Evolutionary conservation across 208 protist species (phyloP), one percentile per base, ranked within the genome.

Genomic region (Trypanosoma lewisi): DNA sequence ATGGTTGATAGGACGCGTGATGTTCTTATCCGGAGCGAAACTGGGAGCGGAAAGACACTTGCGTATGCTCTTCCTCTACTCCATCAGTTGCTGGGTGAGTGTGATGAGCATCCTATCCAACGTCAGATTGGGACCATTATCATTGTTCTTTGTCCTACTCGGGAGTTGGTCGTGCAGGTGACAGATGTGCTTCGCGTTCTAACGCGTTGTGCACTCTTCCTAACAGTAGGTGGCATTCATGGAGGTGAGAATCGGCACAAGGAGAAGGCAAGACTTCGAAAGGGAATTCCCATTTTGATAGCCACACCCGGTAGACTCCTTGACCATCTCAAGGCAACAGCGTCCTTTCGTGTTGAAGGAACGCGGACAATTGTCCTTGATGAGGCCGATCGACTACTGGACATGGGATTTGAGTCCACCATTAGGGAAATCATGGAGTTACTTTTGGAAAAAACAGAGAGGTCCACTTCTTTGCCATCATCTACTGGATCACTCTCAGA

Each of bases 381-480:
- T 75, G 97, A 98, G 61, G 97, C 97, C 8, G 97, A 98, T 78
- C 67, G 95, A 39, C 90, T 98, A 81, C 82, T 99, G 16, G 96
- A 99, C 75, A 97, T 99, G 96, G 98, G 98, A 25, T 99, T 99
- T 66, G 97, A 99, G 67, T 89, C 92, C 37, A 80, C 98, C 59
- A 98, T 99, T 67, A 88, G 87, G 31, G 91, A 98, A 55, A 99
- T 99, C 67, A 89, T 99, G 70, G 82, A 91, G 55, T 39, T 98
- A 23, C 62, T 95, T 4, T 57, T 63, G 39, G 78, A 17, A 55
- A 91, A 72, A 55, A 83, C 6, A 31, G 25, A 41, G 30, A 55
- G 70, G 4, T 2, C 19, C 4, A 21, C 47, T 30, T 30, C 19
- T 30, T 51, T 8, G 2, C 1, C 16, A 50, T 21, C 50, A 36